Percentiles rank a stretch among this genome's conserved stretches.
phyloP scores from a whole-genome alignment of 83 land plant species.

The Larix sibirica region DNA sequence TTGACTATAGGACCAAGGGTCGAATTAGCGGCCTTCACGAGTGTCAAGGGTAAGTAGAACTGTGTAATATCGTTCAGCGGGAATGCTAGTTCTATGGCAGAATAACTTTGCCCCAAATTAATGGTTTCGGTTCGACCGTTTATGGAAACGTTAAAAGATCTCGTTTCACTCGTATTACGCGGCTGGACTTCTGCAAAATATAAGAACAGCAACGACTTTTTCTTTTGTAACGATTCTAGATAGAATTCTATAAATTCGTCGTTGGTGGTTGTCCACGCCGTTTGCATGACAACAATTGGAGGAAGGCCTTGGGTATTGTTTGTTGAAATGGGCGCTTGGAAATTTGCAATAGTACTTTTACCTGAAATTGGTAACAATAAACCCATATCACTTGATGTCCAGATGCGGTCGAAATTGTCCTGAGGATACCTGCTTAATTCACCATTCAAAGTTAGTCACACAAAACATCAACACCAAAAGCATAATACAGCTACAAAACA shows the following conservation, averaged over 20 bases:
- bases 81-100: not conserved
- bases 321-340: not conserved
- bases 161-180: not conserved
- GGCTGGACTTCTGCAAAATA: not conserved
- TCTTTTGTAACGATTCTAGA: too few relatives aligned
- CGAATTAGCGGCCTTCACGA: not conserved
- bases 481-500: too few relatives aligned
- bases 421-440: not conserved
- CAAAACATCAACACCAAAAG: too few relatives aligned
- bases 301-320: not conserved
- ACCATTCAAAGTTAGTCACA: not conserved
- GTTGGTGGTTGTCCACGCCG: not conserved
- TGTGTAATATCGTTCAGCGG: not conserved
- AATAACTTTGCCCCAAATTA: not conserved
- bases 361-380: too few relatives aligned
- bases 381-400: not conserved
- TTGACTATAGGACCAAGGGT: not conserved
- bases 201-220: not conserved
- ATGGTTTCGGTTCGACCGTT: not conserved
- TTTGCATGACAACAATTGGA: not conserved
- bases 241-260: too few relatives aligned
- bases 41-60: not conserved
- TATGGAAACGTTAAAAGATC: not conserved
- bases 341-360: too few relatives aligned
- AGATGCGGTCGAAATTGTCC: not conserved